Percentiles rank a stretch among this genome's conserved stretches.
Evolutionary conservation across 2,329 filamentous ascomycete genomes (phyloP).

Genomic region (Lasiodiplodia theobromae): DNA sequence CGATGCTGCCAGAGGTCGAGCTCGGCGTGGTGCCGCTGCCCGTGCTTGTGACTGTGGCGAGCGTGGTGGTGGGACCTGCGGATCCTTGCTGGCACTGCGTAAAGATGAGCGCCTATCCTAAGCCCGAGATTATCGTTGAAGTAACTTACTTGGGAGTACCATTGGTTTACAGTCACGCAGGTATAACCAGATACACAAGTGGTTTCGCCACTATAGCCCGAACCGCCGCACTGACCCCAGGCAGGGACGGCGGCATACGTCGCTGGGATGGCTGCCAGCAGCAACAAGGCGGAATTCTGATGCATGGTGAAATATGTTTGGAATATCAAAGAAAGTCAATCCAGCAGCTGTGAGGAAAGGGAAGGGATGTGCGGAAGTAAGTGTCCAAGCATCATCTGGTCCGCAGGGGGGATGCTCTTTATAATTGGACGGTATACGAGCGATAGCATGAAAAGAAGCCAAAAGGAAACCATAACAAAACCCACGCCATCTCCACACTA

Average conservation of each 20-base stretch:
- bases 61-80: constrained; percentile 3
- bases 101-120: neutral
- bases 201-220: constrained; percentile 17
- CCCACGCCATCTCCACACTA: constrained; percentile 10
- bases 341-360: neutral
- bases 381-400: neutral
- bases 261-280: constrained; percentile 3
- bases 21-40: constrained; percentile 29
- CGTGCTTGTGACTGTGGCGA: constrained; percentile 16
- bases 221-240: constrained; percentile 31
- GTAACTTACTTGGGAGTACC: constrained; percentile 23
- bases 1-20: constrained; percentile 52
- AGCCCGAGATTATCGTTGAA: neutral
- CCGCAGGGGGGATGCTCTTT: neutral
- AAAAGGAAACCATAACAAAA: neutral
- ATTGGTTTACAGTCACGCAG: constrained; percentile 24
- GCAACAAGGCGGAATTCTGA: constrained; percentile 1
- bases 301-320: neutral
- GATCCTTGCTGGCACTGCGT: constrained; percentile 25
- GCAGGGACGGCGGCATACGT: constrained; percentile 19
- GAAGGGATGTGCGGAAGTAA: neutral
- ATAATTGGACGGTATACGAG: constrained; percentile 5
- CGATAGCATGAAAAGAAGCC: neutral
- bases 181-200: constrained; percentile 28
- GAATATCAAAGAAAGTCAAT: neutral